Evolutionary conservation across 2,329 filamentous ascomycete species (phyloP), one percentile per base, ranked within the genome.

Genomic region (Verticillium isaacii): DNA sequence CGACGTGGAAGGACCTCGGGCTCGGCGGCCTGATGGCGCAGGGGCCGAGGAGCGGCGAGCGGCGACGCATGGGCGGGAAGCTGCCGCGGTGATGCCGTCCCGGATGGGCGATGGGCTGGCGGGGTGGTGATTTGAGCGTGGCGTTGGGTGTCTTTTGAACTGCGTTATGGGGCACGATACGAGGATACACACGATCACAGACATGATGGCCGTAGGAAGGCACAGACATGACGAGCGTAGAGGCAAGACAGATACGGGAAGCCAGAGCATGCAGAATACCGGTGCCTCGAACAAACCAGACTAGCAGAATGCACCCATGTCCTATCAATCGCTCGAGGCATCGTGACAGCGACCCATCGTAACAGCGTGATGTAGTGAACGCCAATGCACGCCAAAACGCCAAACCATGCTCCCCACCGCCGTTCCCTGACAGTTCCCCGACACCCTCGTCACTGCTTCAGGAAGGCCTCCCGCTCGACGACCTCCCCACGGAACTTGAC

Each of bases 401-500:
- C 34, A 11, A 14, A 14, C 34, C 34, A 36, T 36, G 34, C 34
- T 14, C 14, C 34, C 14, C 34, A 36, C 34, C 12, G 34, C 11
- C 34, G 29, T 29, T 25, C 34, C 12, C 4, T 36, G 7, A 11
- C 12, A 11, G 8, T 5, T 36, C 2, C 34, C 34, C 5, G 9
- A 12, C 19, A 4, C 4, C 23, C 32, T 32, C 17, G 25, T 59
- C 39, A 59, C 45, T 45, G 19, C 58, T 59, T 59, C n/a, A 96
- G 74, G 69, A 92, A 90, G 64, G 89, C 89, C 82, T 99, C 95
- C 73, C 95, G 82, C 80, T 98, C 94, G 74, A 98, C 80, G 52
- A 98, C 94, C 74, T 92, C 91, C n/a, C 88, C 83, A 66, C 91
- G 88, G 73, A 99, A 99, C 77, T 94, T 93, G 71, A 99, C 88